phyloP scores from a whole-genome alignment of 2,329 filamentous ascomycete species.

The Purpureocillium takamizusanense region DNA sequence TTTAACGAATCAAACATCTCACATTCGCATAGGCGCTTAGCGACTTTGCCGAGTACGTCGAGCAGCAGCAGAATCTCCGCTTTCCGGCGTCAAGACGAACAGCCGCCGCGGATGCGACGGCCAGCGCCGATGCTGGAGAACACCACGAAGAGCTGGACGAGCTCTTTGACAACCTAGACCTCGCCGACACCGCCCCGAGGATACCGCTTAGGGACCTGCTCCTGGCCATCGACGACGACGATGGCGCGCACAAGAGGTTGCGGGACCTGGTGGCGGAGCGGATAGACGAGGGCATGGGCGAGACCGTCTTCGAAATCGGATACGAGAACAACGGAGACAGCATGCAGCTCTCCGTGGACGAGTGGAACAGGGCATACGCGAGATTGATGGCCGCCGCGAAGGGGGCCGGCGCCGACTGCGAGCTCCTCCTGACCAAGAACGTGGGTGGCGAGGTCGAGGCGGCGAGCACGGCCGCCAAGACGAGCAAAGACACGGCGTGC shows the following conservation, averaged over 20 bases:
- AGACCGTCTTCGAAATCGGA: constrained; percentile 85
- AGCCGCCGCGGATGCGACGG: constrained; percentile 15
- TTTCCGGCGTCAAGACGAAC: constrained; percentile 34
- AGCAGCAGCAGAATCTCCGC: constrained; percentile 77
- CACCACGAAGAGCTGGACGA: constrained; percentile 81
- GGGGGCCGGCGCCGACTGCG: constrained; percentile 62
- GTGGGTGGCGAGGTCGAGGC: constrained; percentile 72
- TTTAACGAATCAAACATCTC: background rate
- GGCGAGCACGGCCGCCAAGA: constrained; percentile 39
- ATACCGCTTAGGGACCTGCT: constrained; percentile 70
- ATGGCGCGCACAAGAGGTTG: constrained; percentile 54
- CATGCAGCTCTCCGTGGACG: constrained; percentile 63
- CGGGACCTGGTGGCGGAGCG: constrained; percentile 57
- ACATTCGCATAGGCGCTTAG: constrained; percentile 54
- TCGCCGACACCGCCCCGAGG: constrained; percentile 59
- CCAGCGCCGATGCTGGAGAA: constrained; percentile 26
- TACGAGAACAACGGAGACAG: constrained; percentile 83
- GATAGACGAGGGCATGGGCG: constrained; percentile 75
- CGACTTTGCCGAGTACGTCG: constrained; percentile 96
- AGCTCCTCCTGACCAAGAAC: constrained; percentile 81
- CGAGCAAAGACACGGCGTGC: constrained; percentile 61
- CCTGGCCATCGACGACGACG: constrained; percentile 52
- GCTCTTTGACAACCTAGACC: constrained; percentile 81
- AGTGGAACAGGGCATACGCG: constrained; percentile 67
- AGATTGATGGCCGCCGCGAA: constrained; percentile 59